Evolutionary conservation across 176 grass and related monocot species (phyloP).

Genomic region (Ensete glaucum): DNA sequence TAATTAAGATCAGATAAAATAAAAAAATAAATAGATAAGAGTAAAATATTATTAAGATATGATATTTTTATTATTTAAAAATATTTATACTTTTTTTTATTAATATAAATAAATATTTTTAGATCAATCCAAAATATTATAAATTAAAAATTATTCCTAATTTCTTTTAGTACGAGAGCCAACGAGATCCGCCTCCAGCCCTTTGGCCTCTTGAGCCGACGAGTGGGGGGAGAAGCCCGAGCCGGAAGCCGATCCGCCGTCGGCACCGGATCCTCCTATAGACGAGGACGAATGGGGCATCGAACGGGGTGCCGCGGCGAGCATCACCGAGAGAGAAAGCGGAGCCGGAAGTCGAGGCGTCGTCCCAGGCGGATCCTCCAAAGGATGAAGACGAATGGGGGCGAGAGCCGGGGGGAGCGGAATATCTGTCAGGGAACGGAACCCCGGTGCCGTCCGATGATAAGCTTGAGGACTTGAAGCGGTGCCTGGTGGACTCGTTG

Average conservation of each 20-base stretch:
- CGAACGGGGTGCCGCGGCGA: background rate
- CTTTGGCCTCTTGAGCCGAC: constrained; percentile 16
- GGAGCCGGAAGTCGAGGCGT: constrained; percentile 8
- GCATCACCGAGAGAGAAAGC: constrained; percentile 12
- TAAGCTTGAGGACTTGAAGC: constrained; percentile 54
- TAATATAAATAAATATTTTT: too few species aligned
- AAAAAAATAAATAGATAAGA: too few species aligned
- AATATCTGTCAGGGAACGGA: constrained; percentile 8
- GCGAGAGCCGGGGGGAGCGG: constrained; percentile 4
- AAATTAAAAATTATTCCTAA: too few species aligned
- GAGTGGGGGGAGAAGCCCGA: constrained; percentile 61
- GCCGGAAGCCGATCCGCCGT: constrained; percentile 37
- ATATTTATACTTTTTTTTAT: too few species aligned
- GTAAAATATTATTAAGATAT: too few species aligned
- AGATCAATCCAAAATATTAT: too few species aligned
- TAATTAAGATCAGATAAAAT: too few species aligned
- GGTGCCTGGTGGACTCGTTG: constrained; percentile 65
- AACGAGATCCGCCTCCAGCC: too few species aligned
- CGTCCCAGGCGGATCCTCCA: constrained; percentile 1
- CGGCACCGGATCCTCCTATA: constrained; percentile 43
- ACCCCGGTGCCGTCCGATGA: constrained; percentile 18
- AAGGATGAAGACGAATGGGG: constrained; percentile 42
- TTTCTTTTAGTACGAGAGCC: too few species aligned
- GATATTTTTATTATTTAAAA: too few species aligned
- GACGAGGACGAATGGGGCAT: constrained; percentile 46